Evolutionary conservation across 305 asterid genomes (phyloP), one percentile per base, ranked within the genome.

Genomic region (Plantago coronopus): DNA sequence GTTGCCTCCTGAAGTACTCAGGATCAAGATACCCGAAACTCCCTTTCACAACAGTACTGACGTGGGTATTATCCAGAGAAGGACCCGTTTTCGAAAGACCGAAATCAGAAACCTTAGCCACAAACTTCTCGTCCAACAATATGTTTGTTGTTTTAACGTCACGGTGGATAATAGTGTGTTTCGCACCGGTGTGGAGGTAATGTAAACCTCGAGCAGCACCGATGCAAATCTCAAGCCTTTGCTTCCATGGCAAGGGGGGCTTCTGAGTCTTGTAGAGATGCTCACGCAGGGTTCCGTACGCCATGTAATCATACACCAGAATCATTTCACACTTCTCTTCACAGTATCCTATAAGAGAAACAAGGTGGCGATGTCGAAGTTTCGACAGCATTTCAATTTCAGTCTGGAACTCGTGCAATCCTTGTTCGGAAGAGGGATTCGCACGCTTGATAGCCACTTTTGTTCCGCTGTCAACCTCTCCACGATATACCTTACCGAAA

Each of bases 21-120:
- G 76, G 76, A 51, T 72, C 76, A 49, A 72, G 49, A 22, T 72
- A 72, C 2, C 76, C 72, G 5, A 66, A 62, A 48, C 69, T 72
- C 5, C 76, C 76, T 48, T 72, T 72, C 5, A 72, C 76, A 54
- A 47, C 66, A 16, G 77, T 72, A 43, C 77, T 72, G 44, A 72
- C 69, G 10, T 72, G 77, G 22, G 72, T 67, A 2, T 49, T 17
- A 45, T 63, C 55, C 19, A 57, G 17, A 6, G 66, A 63, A 5
- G 65, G 66, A 45, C 76, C 72, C 2, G 68, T 50, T 57, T 51
- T 66, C 2, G 72, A 71, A 45, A 71, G 63, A 27, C 76, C 76
- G 7, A 71, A 71, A 62, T 71, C 76, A 3, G 72, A 57, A 27
- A 71, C 72, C 62, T 71, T 71, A 3, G 76, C 72, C 13, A 61